Evolutionary conservation across 2,329 filamentous ascomycete genomes (phyloP), one percentile per base, ranked within the genome.

Genomic region (Rosellinia necatrix): DNA sequence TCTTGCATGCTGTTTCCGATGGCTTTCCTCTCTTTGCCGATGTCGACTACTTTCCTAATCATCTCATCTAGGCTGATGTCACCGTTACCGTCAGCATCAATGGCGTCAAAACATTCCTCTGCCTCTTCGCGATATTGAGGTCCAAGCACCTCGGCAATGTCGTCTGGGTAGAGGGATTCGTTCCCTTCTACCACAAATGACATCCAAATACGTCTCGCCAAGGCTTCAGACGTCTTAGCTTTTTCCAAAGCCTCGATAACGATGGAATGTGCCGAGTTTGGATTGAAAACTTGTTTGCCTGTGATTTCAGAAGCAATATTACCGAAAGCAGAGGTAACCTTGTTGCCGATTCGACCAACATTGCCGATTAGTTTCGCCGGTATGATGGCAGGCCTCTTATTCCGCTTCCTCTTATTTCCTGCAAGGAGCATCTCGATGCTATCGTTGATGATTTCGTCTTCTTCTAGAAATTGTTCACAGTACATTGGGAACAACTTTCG

Each of bases 171-270:
- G 7, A 99, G 79, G 0, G 87, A 79, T 35, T 97, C 91, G 56
- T 87, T 87, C 65, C 91, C 92, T 73, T 97, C 93, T 3, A 94
- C 85, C 1, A 96, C 94, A 70, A 97, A 96, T 1, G 92, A 97
- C 91, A 97, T 96, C 94, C 94, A 97, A 60, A 97, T 88, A 68
- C 94, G 89, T 64, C 86, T 88, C n/a, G 91, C 92, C 55, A 97
- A 78, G n/a, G 94, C 94, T 71, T 97, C 92, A 0, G 92, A 91
- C 6, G 91, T 90, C 57, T 82, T 81, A 38, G 84, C 86, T 75
- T 91, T 93, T 73, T 97, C 92, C 27, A 97, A 80, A 7, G 93
- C 94, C 70, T 96, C 86, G 10, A 96, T 80, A 4, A 97, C 91
- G 44, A 97, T 85, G 0, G 91, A 94, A 71, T 97, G 92, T 1